phyloP scores from a whole-genome alignment of 2,329 filamentous ascomycete species.

The Verticillium nonalfalfae region DNA sequence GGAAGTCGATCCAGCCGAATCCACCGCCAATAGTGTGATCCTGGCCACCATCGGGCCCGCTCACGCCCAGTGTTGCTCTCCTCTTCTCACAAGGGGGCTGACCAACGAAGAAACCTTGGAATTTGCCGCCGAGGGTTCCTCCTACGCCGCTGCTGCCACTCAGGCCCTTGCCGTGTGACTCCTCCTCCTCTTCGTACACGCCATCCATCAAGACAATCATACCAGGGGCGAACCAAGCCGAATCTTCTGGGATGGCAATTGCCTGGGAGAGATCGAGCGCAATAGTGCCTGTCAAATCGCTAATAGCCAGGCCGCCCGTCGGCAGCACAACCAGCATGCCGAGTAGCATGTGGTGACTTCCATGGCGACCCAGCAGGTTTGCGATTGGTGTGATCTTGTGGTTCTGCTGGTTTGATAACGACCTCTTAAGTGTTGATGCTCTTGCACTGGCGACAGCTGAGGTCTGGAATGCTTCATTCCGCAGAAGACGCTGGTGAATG shows the following conservation, averaged over 20 bases:
- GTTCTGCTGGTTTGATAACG: conserved; percentile 58
- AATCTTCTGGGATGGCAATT: conserved; percentile 74
- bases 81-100: conserved; percentile 88
- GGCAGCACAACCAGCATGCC: conserved; percentile 77
- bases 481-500: conserved; percentile 83
- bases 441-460: conserved; percentile 62
- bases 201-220: conserved; percentile 96
- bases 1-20: conserved; percentile 96
- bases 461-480: conserved; percentile 88
- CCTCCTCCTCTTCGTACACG: conserved; percentile 91
- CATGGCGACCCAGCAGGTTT: conserved; percentile 70
- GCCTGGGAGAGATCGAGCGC: conserved; percentile 76
- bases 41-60: conserved; percentile 48
- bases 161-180: conserved; percentile 60
- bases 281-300: conserved; percentile 85
- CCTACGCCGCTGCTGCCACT: conserved; percentile 78
- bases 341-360: conserved; percentile 78
- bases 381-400: conserved; percentile 87
- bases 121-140: conserved; percentile 85
- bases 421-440: conserved; percentile 48
- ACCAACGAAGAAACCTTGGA: conserved; percentile 84
- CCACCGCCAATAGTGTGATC: conserved; percentile 66
- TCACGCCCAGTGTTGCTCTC: conserved; percentile 69
- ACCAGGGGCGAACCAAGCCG: conserved; percentile 87
- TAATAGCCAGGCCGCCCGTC: conserved; percentile 74